These are phyloP conservation scores for Xylaria sp. DNA, from an alignment of 2,329 filamentous ascomycete genomes.

Conservation along the genomic window DNA sequence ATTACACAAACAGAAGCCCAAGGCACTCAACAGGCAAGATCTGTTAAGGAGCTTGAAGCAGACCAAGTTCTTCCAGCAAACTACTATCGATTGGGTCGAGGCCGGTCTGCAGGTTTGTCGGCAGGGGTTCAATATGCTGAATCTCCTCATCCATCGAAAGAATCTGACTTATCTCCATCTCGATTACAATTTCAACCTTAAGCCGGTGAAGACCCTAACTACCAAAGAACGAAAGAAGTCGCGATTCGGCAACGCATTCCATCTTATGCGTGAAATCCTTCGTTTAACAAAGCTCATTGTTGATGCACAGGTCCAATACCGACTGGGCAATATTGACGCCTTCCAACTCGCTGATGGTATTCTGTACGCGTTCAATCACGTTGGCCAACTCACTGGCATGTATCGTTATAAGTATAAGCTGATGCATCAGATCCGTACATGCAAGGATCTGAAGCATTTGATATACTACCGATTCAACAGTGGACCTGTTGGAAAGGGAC, in stretches of 20 bases:
- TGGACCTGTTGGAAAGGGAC: slow-evolving; percentile 94
- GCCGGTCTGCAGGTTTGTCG: slow-evolving; percentile 97
- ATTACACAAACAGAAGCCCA: slow-evolving; percentile 93
- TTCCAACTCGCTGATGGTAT: slow-evolving; percentile 99
- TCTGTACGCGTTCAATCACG: slow-evolving; percentile 99
- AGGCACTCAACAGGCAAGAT: slow-evolving; percentile 95
- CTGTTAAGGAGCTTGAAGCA: slow-evolving; percentile 89
- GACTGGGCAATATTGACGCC: slow-evolving; percentile 96
- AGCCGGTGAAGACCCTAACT: slow-evolving; percentile 97
- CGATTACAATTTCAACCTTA: slow-evolving; percentile 99
- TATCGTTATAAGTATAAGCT: slow-evolving; percentile 99
- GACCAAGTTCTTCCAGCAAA: slow-evolving; percentile 99
- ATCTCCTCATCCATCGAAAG: slow-evolving; percentile 96
- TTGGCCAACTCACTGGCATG: slow-evolving; percentile 98
- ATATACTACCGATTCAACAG: slow-evolving; percentile 99
- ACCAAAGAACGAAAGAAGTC: slow-evolving; percentile 99
- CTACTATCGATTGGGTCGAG: slow-evolving; percentile 99
- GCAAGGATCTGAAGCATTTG: slow-evolving; percentile 98
- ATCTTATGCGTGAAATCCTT: slow-evolving; percentile 97
- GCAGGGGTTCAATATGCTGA: slow-evolving; percentile 99
- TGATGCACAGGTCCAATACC: slow-evolving; percentile 97
- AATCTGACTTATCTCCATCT: slow-evolving; percentile 98
- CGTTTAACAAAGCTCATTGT: slow-evolving; percentile 97
- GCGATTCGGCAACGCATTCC: slow-evolving; percentile 98
- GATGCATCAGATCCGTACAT: slow-evolving; percentile 99